Percentiles rank a stretch among this genome's conserved stretches.
These are phyloP conservation scores for Aspergillus brasiliensis DNA, from an alignment of 2,329 filamentous ascomycete genomes.

Conservation along the genomic window DNA sequence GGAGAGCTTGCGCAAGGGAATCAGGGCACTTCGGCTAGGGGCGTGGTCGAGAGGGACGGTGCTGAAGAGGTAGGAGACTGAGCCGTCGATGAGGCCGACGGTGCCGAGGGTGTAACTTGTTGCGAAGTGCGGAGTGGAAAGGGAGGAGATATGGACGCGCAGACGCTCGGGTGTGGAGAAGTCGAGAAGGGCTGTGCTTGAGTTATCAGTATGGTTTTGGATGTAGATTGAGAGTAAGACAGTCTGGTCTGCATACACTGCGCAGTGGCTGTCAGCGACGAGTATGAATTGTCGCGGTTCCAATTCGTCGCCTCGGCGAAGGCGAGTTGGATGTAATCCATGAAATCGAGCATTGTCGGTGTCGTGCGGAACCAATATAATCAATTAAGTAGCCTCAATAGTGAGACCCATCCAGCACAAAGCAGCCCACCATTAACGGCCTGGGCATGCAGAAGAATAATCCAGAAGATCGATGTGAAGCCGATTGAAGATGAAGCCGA, in stretches of 20 bases:
- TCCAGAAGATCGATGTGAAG: slow-evolving; percentile 4
- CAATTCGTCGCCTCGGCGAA: slow-evolving; percentile 86
- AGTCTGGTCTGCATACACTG: slow-evolving; percentile 59
- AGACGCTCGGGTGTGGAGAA: slow-evolving; percentile 85
- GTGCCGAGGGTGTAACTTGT: slow-evolving; percentile 91
- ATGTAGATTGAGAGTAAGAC: neutral
- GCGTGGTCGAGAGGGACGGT: slow-evolving; percentile 72
- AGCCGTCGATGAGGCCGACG: slow-evolving; percentile 89
- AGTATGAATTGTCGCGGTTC: slow-evolving; percentile 91
- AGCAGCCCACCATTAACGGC: neutral
- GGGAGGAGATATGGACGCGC: slow-evolving; percentile 82
- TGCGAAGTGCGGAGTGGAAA: slow-evolving; percentile 89
- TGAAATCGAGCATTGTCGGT: slow-evolving; percentile 82
- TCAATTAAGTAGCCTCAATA: neutral
- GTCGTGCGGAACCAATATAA: neutral
- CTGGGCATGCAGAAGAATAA: neutral
- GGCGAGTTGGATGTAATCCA: slow-evolving; percentile 92
- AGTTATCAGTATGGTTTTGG: neutral
- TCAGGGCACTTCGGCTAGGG: slow-evolving; percentile 68
- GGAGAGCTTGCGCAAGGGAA: slow-evolving; percentile 76
- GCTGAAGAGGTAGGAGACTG: slow-evolving; percentile 95
- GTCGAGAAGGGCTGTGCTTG: slow-evolving; percentile 72
- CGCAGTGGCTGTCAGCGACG: slow-evolving; percentile 78
- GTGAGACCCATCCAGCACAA: neutral
- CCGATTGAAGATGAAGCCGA: slow-evolving; percentile 9